Evolutionary conservation across 768 basidiomycete species (phyloP).

Genomic region (Scleroderma bovista): DNA sequence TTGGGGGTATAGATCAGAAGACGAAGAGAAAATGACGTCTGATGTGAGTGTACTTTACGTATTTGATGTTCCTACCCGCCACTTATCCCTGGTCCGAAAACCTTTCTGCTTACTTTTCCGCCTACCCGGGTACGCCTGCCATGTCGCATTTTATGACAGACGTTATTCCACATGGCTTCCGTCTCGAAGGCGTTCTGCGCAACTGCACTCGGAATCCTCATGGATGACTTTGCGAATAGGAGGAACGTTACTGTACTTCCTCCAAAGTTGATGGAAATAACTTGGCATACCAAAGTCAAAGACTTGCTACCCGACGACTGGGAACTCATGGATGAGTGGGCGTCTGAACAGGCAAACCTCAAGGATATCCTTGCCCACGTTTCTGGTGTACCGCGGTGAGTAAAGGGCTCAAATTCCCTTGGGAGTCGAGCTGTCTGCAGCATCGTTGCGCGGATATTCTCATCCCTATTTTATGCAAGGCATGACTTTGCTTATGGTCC

Average conservation of each 20-base stretch:
- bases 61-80: neutral
- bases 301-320: constrained; percentile 37
- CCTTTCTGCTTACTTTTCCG: neutral
- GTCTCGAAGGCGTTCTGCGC: constrained; percentile 38
- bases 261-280: constrained; percentile 20
- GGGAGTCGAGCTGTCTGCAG: neutral
- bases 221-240: constrained; percentile 35
- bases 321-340: constrained; percentile 38
- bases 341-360: constrained; percentile 31
- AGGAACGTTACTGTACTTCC: constrained; percentile 33
- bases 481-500: constrained; percentile 30
- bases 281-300: constrained; percentile 32
- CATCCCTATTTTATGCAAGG: constrained; percentile 10
- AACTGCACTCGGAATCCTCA: constrained; percentile 35
- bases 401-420: neutral
- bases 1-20: constrained; percentile 34
- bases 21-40: constrained; percentile 24
- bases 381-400: constrained; percentile 35
- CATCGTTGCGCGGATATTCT: neutral
- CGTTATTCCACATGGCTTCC: constrained; percentile 33
- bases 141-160: constrained; percentile 17
- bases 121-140: too few species aligned
- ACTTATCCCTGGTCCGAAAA: too few species aligned
- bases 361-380: constrained; percentile 37
- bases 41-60: constrained; percentile 24